Evolutionary conservation across 140 eudicot species (phyloP), one percentile per base, ranked within the genome.

Genomic region (Eryngium alpinum): DNA sequence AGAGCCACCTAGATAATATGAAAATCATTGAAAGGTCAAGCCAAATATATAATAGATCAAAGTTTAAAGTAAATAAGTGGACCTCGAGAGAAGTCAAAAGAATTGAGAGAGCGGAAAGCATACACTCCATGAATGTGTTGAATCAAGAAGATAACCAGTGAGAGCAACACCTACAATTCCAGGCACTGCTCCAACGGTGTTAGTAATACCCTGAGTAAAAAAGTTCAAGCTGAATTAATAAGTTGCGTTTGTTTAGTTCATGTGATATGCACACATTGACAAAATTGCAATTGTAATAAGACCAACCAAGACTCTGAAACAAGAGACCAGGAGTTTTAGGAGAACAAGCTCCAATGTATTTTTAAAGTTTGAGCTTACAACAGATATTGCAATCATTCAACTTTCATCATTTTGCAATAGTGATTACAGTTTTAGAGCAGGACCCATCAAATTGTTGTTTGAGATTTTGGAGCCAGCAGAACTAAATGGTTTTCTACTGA

Each of bases 81-180:
- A 65, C 17, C 25, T 53, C 15, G 28, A 70, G 71, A 76, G 60
- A 79, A n/a, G n/a, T n/a, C n/a, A n/a, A 38, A 75, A 79, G 14
- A 67, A 77, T 17, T 72, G 77, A 70, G 65, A 17, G 27, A 89
- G 82, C 90, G 88, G 78, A 24, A 17, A 88, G 80, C 94, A 88
- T 91, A 94, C 99, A 85, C 97, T 81, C 99, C 98, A 94, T 75
- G 98, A 94, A 87, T 94, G 98, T 50, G 98, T 94, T 83, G 93
- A 71, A 84, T 94, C 97, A 51, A 94, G 98, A 87, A 94, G 91
- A 87, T 83, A 94, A 81, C 98, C 98, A 0, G 98, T 92, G 65
- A 92, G 98, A 82, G 97, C 95, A 86, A 94, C 97, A 53, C 98
- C 98, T 24, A 94, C 85, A 52, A 92, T 94, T 88, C 98, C 98